Evolutionary conservation across 2,329 filamentous ascomycete species (phyloP).

Genomic region (Bipolaris cookei): DNA sequence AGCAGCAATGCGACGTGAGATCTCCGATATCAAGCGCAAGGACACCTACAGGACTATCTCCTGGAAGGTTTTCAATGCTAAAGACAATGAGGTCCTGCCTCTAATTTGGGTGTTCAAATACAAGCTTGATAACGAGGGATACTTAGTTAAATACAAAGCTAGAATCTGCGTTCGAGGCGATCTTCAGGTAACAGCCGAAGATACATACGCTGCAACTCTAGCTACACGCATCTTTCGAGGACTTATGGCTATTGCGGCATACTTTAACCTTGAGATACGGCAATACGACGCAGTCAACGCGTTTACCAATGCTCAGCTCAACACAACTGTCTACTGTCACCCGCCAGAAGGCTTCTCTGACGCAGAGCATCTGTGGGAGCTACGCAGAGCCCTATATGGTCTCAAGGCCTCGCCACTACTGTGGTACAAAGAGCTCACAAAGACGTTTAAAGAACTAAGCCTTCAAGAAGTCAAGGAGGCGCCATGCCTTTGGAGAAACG

Average conservation of each 20-base stretch:
- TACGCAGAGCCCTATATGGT: not conserved
- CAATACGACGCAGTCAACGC: not conserved
- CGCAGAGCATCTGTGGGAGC: not conserved
- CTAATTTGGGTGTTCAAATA: conserved; percentile 23
- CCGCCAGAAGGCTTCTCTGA: conserved; percentile 2
- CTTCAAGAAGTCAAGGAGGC: conserved; percentile 1
- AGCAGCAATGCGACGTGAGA: conserved; percentile 11
- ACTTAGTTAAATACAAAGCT: conserved; percentile 23
- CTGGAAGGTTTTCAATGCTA: conserved; percentile 20
- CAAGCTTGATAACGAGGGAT: conserved; percentile 22
- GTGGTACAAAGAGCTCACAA: conserved; percentile 4
- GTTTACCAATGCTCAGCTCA: not conserved
- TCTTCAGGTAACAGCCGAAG: conserved; percentile 10
- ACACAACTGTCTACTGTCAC: not conserved
- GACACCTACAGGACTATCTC: conserved; percentile 17
- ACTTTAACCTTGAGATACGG: not conserved
- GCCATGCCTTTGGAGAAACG: not conserved
- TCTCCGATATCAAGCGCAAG: conserved; percentile 15
- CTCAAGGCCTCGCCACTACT: conserved; percentile 4
- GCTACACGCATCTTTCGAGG: not conserved
- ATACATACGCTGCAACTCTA: not conserved
- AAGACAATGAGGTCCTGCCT: conserved; percentile 16
- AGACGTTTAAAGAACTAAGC: not conserved
- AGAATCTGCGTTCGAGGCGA: conserved; percentile 19
- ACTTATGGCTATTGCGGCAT: not conserved